These are phyloP conservation scores for Serendipita vermifera DNA, from an alignment of 768 basidiomycete genomes.

Conservation along the genomic window DNA sequence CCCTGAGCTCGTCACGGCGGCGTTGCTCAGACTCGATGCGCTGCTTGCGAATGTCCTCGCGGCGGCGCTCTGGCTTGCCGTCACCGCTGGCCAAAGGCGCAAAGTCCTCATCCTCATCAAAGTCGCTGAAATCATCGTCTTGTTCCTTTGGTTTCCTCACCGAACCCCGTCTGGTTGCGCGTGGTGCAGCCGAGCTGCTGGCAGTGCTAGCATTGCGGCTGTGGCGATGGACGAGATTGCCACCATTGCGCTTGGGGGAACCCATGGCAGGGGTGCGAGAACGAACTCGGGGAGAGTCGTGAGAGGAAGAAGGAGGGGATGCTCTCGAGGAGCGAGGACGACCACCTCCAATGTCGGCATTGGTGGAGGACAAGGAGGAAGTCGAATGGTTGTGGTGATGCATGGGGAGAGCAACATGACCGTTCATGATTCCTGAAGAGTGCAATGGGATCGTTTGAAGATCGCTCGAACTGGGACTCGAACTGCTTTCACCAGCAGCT, in stretches of 20 bases:
- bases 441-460: not conserved
- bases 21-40: slow-evolving; percentile 91
- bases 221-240: slow-evolving; percentile 5
- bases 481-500: slow-evolving; percentile 1
- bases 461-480: slow-evolving; percentile 1
- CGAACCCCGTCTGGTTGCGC: not conserved
- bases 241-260: slow-evolving; percentile 5
- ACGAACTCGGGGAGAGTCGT: not conserved
- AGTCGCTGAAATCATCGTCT: slow-evolving; percentile 3
- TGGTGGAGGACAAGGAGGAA: not conserved
- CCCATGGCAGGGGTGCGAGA: slow-evolving; percentile 3
- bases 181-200: not conserved
- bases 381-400: slow-evolving; percentile 9
- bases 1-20: slow-evolving; percentile 82
- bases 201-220: not conserved
- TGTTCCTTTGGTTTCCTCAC: slow-evolving; percentile 5
- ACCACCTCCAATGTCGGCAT: not conserved
- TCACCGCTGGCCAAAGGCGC: not conserved
- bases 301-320: not conserved
- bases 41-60: slow-evolving; percentile 82
- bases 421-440: not conserved
- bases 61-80: slow-evolving; percentile 35
- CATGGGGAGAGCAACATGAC: slow-evolving; percentile 5
- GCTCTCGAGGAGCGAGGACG: not conserved
- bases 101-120: slow-evolving; percentile 7